These are phyloP conservation scores for Metschnikowia dekortorum DNA, from an alignment of 805 yeast species.

Conservation along the genomic window DNA sequence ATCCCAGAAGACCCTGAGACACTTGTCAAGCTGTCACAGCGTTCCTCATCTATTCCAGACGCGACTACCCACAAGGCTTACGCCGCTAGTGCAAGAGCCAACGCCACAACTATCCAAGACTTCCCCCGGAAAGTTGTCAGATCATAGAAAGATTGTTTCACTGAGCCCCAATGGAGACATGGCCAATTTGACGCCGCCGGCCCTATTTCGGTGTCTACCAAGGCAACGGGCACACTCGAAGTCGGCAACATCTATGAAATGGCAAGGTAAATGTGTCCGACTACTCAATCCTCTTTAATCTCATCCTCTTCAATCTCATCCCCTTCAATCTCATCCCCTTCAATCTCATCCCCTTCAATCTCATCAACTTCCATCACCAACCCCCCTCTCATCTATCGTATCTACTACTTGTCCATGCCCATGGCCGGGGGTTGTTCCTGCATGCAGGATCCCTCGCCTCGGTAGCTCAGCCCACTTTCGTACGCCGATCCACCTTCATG, in stretches of 20 bases:
- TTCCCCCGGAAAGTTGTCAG: constrained; percentile 50
- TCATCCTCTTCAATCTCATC: too few relatives aligned
- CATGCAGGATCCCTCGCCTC: too few relatives aligned
- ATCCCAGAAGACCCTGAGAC: background rate
- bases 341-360: too few relatives aligned
- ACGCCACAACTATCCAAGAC: constrained; percentile 44
- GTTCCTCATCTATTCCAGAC: background rate
- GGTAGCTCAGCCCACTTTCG: too few relatives aligned
- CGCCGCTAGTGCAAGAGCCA: constrained; percentile 45
- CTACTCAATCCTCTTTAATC: constrained; percentile 20
- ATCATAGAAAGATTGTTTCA: constrained; percentile 41
- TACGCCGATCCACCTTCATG: too few relatives aligned
- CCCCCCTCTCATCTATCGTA: too few relatives aligned
- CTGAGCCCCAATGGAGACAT: constrained; percentile 27
- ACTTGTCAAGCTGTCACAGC: background rate
- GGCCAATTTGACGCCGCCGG: constrained; percentile 43
- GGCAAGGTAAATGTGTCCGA: constrained; percentile 43
- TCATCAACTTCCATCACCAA: too few relatives aligned
- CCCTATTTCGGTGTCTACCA: constrained; percentile 27
- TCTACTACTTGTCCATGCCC: too few relatives aligned
- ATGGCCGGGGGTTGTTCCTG: too few relatives aligned
- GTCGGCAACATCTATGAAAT: constrained; percentile 49
- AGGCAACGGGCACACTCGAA: constrained; percentile 25
- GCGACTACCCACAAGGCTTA: background rate
- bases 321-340: too few relatives aligned